phyloP scores from a whole-genome alignment of 2,329 filamentous ascomycete species.

The Lizonia empirigonia region DNA sequence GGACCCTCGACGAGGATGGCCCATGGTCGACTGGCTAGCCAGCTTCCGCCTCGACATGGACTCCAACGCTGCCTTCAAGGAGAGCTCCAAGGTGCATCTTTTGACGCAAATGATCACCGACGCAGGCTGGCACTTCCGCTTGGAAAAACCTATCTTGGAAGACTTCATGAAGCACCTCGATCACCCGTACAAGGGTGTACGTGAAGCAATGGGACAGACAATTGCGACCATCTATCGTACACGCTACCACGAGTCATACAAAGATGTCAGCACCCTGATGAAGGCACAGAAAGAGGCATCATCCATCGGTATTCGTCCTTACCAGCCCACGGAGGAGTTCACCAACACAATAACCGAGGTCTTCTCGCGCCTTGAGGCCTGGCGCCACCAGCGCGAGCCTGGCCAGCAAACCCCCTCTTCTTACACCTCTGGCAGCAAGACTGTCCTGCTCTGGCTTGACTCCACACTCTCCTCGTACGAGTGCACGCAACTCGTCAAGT shows the following conservation, averaged over 20 bases:
- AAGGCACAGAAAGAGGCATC: constrained; percentile 78
- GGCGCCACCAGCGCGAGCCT: constrained; percentile 81
- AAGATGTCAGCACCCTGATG: constrained; percentile 75
- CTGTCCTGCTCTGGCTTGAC: constrained; percentile 93
- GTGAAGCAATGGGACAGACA: constrained; percentile 90
- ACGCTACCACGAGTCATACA: constrained; percentile 91
- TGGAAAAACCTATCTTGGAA: constrained; percentile 83
- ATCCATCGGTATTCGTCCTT: constrained; percentile 83
- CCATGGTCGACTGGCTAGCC: constrained; percentile 80
- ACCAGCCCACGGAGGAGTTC: constrained; percentile 78
- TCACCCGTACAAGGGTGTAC: constrained; percentile 96
- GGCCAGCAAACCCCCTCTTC: constrained; percentile 92
- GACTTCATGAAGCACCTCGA: constrained; percentile 92
- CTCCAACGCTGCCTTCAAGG: constrained; percentile 97
- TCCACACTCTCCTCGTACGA: constrained; percentile 88
- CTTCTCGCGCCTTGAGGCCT: constrained; percentile 80
- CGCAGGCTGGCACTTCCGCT: constrained; percentile 93
- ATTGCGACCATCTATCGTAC: constrained; percentile 88
- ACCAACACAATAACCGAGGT: constrained; percentile 72
- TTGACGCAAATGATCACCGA: constrained; percentile 87
- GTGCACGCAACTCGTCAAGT: constrained; percentile 86
- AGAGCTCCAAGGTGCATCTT: constrained; percentile 93
- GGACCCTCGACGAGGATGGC: constrained; percentile 85
- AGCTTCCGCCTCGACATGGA: constrained; percentile 90
- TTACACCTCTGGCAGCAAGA: constrained; percentile 96